phyloP scores from a whole-genome alignment of 257 asterid genomes.

The Gentiana macrophylla region DNA sequence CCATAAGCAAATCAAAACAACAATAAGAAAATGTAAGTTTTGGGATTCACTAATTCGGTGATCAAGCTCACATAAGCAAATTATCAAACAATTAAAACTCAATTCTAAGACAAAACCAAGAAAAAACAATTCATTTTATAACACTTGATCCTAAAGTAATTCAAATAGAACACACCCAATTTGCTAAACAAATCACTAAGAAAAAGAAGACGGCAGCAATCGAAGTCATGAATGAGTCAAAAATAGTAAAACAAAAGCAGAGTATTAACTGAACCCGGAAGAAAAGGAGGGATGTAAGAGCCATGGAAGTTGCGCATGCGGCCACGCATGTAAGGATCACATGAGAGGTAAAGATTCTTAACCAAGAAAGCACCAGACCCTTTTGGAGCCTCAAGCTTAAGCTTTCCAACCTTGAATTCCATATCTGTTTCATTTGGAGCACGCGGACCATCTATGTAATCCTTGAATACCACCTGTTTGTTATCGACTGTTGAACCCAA shows the following conservation, averaged over 20 bases:
- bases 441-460: constrained; percentile 42
- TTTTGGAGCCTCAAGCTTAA: constrained; percentile 51
- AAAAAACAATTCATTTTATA: too few species aligned
- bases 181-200: not conserved
- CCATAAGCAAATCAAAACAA: too few species aligned
- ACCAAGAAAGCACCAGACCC: constrained; percentile 55
- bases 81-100: too few species aligned
- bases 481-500: constrained; percentile 32
- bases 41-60: too few species aligned
- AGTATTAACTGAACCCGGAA: constrained; percentile 57
- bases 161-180: too few species aligned
- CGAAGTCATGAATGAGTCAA: not conserved
- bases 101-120: too few species aligned
- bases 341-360: constrained; percentile 80
- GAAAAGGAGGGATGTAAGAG: constrained; percentile 73
- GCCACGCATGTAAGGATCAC: constrained; percentile 92
- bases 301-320: constrained; percentile 72
- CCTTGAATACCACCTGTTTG: constrained; percentile 66
- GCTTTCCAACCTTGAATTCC: constrained; percentile 41
- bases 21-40: too few species aligned
- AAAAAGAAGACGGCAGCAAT: not conserved
- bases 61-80: too few species aligned
- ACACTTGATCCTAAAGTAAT: too few species aligned
- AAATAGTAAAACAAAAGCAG: not conserved
- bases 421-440: constrained; percentile 64